These are phyloP conservation scores for Byssothecium circinans DNA, from an alignment of 2,329 filamentous ascomycete genomes.

Conservation along the genomic window DNA sequence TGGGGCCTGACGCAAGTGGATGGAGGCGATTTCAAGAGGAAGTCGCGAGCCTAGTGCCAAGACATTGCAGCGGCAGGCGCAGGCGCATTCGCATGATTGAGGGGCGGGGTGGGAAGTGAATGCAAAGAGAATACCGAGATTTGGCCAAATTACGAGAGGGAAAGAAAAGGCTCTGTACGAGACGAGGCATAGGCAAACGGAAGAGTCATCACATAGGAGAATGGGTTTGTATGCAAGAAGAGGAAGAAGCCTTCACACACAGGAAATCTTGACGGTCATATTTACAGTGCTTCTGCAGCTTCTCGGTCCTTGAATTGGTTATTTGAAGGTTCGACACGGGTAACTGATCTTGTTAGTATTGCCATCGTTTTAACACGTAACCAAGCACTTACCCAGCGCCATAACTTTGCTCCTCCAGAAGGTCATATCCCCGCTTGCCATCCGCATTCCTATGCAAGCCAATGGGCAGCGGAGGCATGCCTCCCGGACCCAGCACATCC, in stretches of 20 bases:
- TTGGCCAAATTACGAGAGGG: neutral
- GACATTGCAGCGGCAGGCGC: slow-evolving; percentile 3
- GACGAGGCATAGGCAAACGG: neutral
- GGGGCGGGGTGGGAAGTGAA: neutral
- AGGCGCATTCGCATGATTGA: slow-evolving; percentile 2
- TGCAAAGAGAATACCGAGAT: neutral
- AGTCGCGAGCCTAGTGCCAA: slow-evolving; percentile 22
- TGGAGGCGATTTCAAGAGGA: slow-evolving; percentile 3
- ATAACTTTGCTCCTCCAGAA: slow-evolving; percentile 71
- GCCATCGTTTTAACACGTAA: neutral
- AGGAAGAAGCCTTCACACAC: slow-evolving; percentile 1
- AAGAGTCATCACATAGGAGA: too few relatives aligned
- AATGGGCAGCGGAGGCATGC: slow-evolving; percentile 83
- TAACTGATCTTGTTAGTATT: slow-evolving; percentile 38
- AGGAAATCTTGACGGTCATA: slow-evolving; percentile 23
- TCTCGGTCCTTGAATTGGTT: slow-evolving; percentile 13
- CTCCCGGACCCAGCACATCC: slow-evolving; percentile 70
- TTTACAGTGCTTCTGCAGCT: slow-evolving; percentile 30
- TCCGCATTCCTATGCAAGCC: slow-evolving; percentile 61
- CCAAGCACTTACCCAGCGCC: slow-evolving; percentile 39
- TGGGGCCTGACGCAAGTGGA: neutral
- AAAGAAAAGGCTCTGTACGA: neutral
- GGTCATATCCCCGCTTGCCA: slow-evolving; percentile 71
- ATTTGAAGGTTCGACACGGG: slow-evolving; percentile 51
- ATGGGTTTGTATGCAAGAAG: neutral